phyloP scores from a whole-genome alignment of 805 yeast genomes.

The Candida chauliodis region DNA sequence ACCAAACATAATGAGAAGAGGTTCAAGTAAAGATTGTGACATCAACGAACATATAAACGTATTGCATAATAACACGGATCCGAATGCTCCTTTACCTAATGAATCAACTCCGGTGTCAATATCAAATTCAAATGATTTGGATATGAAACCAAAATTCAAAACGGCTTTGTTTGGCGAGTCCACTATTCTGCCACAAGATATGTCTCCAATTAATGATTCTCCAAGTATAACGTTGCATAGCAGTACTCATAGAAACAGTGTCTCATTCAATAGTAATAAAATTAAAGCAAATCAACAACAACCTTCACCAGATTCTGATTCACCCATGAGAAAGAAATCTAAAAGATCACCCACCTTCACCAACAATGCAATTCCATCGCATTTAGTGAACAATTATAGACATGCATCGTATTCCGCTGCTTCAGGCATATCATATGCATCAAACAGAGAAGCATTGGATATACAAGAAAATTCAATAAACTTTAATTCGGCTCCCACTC shows the following conservation, averaged over 20 bases:
- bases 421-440: slow-evolving; percentile 55
- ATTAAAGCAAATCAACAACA: slow-evolving; percentile 5
- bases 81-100: slow-evolving; percentile 46
- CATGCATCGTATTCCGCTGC: slow-evolving; percentile 68
- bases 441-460: slow-evolving; percentile 40
- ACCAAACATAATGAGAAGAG: slow-evolving; percentile 38
- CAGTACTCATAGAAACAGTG: slow-evolving; percentile 10
- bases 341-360: background rate
- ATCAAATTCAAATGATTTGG: slow-evolving; percentile 1
- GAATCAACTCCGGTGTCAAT: slow-evolving; percentile 2
- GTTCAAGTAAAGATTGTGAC: slow-evolving; percentile 18
- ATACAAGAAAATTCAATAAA: slow-evolving; percentile 26
- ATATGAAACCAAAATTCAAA: slow-evolving; percentile 11
- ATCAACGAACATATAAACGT: slow-evolving; percentile 50
- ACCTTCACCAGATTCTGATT: slow-evolving; percentile 9
- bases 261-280: slow-evolving; percentile 4
- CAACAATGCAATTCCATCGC: slow-evolving; percentile 2
- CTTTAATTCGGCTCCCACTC: slow-evolving; percentile 47
- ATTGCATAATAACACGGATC: slow-evolving; percentile 47
- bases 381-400: slow-evolving; percentile 20
- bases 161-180: slow-evolving; percentile 12
- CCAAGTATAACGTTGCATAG: slow-evolving; percentile 15
- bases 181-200: slow-evolving; percentile 8
- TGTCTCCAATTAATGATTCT: slow-evolving; percentile 19
- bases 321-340: slow-evolving; percentile 2